Evolutionary conservation across 2,329 filamentous ascomycete genomes (phyloP).

Genomic region (Sporothrix brunneoviolacea): DNA sequence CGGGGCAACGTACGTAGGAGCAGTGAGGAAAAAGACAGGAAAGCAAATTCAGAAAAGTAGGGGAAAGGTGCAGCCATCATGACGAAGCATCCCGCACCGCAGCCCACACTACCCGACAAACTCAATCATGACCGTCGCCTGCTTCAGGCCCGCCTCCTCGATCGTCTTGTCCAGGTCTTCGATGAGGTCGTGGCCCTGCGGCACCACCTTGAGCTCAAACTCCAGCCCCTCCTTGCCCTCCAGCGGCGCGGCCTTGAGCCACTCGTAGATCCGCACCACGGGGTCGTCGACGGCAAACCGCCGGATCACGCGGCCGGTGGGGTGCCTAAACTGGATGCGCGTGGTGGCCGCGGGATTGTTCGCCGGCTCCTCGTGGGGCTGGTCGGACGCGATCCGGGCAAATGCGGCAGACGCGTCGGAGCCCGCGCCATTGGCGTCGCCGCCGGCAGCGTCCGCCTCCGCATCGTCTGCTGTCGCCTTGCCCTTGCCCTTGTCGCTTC

Average conservation of each 20-base stretch:
- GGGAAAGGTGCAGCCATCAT: too few species aligned
- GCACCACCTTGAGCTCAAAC: constrained; percentile 85
- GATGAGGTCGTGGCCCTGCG: constrained; percentile 72
- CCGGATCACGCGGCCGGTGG: constrained; percentile 76
- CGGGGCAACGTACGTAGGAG: too few species aligned
- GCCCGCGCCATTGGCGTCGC: too few species aligned
- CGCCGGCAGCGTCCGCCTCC: constrained; percentile 23
- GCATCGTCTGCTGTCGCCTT: constrained; percentile 36
- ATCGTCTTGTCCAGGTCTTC: constrained; percentile 67
- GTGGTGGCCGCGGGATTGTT: constrained; percentile 58
- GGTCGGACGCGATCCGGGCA: constrained; percentile 61
- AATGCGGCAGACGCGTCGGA: constrained; percentile 46
- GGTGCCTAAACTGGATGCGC: constrained; percentile 86
- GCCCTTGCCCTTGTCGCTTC: constrained; percentile 49
- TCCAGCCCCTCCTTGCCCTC: constrained; percentile 69
- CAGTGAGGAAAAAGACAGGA: too few species aligned
- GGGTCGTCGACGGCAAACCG: constrained; percentile 72
- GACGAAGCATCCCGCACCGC: too few species aligned
- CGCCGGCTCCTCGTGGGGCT: constrained; percentile 71
- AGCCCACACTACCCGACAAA: constrained; percentile 68
- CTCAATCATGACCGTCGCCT: constrained; percentile 93
- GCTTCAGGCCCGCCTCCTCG: constrained; percentile 76
- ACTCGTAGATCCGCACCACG: constrained; percentile 85
- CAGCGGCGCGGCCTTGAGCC: constrained; percentile 83
- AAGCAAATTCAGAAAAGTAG: too few species aligned